A percentile compares a stretch with the other conserved stretches of the same genome.
Conservation (phyloP, 768 basidiomycete species). For the Hygrocybe punicea region DNA sequence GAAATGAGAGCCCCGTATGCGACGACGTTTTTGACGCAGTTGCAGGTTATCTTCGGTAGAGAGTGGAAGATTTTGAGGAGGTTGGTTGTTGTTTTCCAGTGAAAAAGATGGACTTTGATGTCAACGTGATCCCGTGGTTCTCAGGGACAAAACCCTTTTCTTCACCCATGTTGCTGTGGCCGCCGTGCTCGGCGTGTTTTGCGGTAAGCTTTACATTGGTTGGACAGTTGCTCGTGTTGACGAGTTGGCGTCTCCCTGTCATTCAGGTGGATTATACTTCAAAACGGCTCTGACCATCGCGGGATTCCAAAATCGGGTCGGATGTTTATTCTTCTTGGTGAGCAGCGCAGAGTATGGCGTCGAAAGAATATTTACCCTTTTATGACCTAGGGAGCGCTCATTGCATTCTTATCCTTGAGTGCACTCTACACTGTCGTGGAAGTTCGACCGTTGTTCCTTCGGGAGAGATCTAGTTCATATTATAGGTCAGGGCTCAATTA, state of each 20-base stretch:
- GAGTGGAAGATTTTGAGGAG: slow-evolving; percentile 82
- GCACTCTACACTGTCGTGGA: slow-evolving; percentile 87
- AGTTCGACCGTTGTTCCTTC: slow-evolving; percentile 79
- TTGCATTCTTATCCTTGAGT: slow-evolving; percentile 88
- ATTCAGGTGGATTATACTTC: slow-evolving; percentile 78
- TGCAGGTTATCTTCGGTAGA: slow-evolving; percentile 75
- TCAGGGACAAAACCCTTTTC: slow-evolving; percentile 78
- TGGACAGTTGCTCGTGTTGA: neutral
- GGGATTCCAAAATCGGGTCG: slow-evolving; percentile 92
- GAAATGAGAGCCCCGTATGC: slow-evolving; percentile 42
- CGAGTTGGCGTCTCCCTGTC: neutral
- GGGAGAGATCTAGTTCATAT: slow-evolving; percentile 81
- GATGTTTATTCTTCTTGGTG: slow-evolving; percentile 91
- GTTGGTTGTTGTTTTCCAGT: slow-evolving; percentile 33
- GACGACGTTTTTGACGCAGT: slow-evolving; percentile 84
- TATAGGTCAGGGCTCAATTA: slow-evolving; percentile 55
- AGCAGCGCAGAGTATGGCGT: slow-evolving; percentile 8
- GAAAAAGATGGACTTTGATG: neutral
- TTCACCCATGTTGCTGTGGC: slow-evolving; percentile 73
- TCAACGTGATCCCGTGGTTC: neutral
- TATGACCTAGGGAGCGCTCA: slow-evolving; percentile 68
- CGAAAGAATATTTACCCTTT: neutral
- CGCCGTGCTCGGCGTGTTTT: slow-evolving; percentile 77
- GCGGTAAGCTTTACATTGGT: slow-evolving; percentile 47
- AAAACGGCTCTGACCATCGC: slow-evolving; percentile 77